Base-by-base conservation (phyloP, 1,139 yeast species). In the Scheffersomyces cryptocercus region DNA sequence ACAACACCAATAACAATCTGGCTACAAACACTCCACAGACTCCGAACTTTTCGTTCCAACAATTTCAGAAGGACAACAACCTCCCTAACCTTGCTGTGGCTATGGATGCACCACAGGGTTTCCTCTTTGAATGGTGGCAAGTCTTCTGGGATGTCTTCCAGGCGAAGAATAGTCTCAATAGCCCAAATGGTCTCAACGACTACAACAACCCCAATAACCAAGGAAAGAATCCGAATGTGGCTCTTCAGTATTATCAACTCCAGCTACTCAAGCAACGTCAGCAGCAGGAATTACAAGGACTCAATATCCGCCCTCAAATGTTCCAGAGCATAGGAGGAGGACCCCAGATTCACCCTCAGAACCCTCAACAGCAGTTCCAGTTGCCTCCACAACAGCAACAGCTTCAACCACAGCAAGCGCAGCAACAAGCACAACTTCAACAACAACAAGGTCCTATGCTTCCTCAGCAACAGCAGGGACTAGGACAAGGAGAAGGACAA, bases 81-180 rank as follows among this genome's bases (percentile, higher is more conserved):
- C 62, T 81, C 24, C 82, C 85, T 1, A 68, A 69, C 24, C 63
- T 80, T 45, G 68, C 70, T 42, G 74, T 81, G 55, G 73, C 82
- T 24, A 79, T 81, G 80, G 89, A 89, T 59, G 84, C 95, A 4
- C 95, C 96, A 0, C 91, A 85, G 55, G 95, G 97, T 8, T 90
- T 88, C 57, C 68, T 90, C 37, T 84, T 79, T 55, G 97, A 90
- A 61, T 91, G 98, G 97, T 91, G 97, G 97, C 90, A 84, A 68
- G 83, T 90, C 29, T 91, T 90, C 61, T 91, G 97, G 97, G 97
- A 91, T 62, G 84, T 89, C 37, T 88, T 86, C 65, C 87, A 86
- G 57, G 95, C 96, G 2, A 77, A 88, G 55, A 83, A 65, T 47
- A 59, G 55, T 38, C 20, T 31, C 20, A 14, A 15, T 14, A 15